These are phyloP conservation scores for Umbelopsis ramanniana DNA, from an alignment of 192 early-diverging fungal genomes.

Conservation along the genomic window DNA sequence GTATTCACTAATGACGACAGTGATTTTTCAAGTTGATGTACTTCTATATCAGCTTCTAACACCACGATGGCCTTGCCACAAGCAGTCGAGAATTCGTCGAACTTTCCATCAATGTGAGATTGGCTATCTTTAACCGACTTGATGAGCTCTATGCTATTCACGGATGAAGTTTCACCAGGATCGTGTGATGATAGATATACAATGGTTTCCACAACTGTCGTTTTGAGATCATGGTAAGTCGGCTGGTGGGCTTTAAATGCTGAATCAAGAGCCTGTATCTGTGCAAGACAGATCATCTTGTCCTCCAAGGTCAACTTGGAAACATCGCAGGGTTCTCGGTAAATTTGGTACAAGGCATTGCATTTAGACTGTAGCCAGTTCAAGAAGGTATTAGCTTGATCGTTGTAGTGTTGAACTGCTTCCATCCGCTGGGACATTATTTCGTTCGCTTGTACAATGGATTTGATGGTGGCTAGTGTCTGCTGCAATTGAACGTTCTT, in stretches of 20 bases:
- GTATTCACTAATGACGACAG: background rate
- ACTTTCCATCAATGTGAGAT: background rate
- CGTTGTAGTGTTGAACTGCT: background rate
- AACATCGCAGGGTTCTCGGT: background rate
- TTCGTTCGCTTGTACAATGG: slow-evolving; percentile 16
- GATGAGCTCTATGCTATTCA: background rate
- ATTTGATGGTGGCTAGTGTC: slow-evolving; percentile 2
- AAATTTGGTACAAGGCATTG: background rate
- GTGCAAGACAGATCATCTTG: background rate
- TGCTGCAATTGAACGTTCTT: slow-evolving; percentile 11
- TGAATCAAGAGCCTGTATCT: background rate
- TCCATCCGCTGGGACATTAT: background rate
- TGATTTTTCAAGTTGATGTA: slow-evolving; percentile 9
- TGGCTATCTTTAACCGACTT: slow-evolving; percentile 3
- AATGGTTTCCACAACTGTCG: background rate
- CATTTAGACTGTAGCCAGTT: slow-evolving; percentile 2
- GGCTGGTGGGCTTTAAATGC: background rate
- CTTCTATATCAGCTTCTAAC: background rate
- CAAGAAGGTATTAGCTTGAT: slow-evolving; percentile 10
- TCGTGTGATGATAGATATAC: background rate
- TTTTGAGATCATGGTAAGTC: background rate
- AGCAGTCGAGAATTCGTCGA: background rate
- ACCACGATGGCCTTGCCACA: background rate
- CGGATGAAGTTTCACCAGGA: background rate
- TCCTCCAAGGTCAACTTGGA: background rate